Base-by-base conservation (phyloP, 2,329 filamentous ascomycete genomes). In the Fusarium sp. region DNA sequence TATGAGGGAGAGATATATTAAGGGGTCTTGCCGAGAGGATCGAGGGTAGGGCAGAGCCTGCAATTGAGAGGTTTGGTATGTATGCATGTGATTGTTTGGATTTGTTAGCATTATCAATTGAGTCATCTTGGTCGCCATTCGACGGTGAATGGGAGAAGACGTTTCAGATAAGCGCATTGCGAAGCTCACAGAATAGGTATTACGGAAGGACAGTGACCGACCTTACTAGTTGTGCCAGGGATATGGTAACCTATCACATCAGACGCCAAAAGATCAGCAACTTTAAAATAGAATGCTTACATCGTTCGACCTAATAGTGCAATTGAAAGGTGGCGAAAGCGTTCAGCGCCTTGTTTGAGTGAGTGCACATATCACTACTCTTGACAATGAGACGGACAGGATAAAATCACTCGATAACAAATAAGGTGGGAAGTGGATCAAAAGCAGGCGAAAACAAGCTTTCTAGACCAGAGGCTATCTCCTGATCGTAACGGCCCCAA, bases 1-100 rank as follows among this genome's bases (percentile, higher is more conserved):
- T 28, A 12, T n/a, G n/a, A n/a, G n/a, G n/a, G n/a, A n/a, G 33
- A n/a, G 10, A 39, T 43, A 47, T 39, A 65, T 65, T 65, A 65
- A 64, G 53, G 58, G 62, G 47, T 10, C 29, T 37, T 37, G n/a
- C 31, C 23, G 18, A 31, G 20, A 16, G 16, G 50, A 35, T 33
- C 31, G 13, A 16, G 31, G 31, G 31, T 33, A 33, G 31, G 31
- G 31, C 31, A 33, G 13, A 29, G 28, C 28, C 28, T 29, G 28
- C 28, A 29, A 29, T 29, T 35, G 20, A 21, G 20, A 49, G 16
- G 16, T 5, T 6, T 23, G 15, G 26, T 15, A 13, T 23, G 13
- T 6, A 49, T 50, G 18, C 33, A 37, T 28, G 33, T 39, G 35
- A 24, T 33, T 31, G 3, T 15, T 31, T 46, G 18, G 16, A 48